Base-by-base conservation (phyloP, 352 stramenopile species). In the Sclerospora graminicola region DNA sequence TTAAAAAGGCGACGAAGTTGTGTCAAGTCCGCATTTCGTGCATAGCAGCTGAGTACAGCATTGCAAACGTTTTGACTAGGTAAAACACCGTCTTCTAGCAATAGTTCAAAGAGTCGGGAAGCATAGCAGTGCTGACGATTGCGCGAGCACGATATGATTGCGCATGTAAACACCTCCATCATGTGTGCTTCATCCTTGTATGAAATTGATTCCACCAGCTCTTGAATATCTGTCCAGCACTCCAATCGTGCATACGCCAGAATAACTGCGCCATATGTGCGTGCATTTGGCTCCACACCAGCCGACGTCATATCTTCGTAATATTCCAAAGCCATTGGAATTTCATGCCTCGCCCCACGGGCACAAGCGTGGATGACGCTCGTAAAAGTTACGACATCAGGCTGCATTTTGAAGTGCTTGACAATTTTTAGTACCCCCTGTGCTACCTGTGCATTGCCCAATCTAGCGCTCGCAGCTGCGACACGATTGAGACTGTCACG, bases 341-440 rank as follows among this genome's bases (percentile, higher is more conserved):
- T 53, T 35, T 81, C 65, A 15, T 57, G 58, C 18, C 55, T 66
- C 7, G 51, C 54, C 14, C 70, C 73, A 34, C 76, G 76, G 8
- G 75, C 76, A 28, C 77, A 92, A 19, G 78, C 78, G 54, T 85
- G 70, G 46, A 92, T 92, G 20, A 71, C 73, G 43, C 73, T 84
- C 18, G 75, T 89, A 63, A 83, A 92, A 21, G 71, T 86, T 21
- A 86, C 53, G 7, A 85, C 71, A 51, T 89, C 74, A 1, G 69
- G 72, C 26, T 56, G 34, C 39, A 87, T 47, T n/a, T 66, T 40
- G 31, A 86, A 83, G 48, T 89, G 65, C 30, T 73, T 73, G 20
- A 61, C 60, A 41, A 89, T 85, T 37, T 84, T 64, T 27, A 89
- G 57, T 13, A 87, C 60, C 14, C 72, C 75, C n/a, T 84, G 45